Percentiles rank a stretch among this genome's conserved stretches.
phyloP scores from a whole-genome alignment of 2,329 filamentous ascomycete genomes.

The Ascochyta viciae-villosae region DNA sequence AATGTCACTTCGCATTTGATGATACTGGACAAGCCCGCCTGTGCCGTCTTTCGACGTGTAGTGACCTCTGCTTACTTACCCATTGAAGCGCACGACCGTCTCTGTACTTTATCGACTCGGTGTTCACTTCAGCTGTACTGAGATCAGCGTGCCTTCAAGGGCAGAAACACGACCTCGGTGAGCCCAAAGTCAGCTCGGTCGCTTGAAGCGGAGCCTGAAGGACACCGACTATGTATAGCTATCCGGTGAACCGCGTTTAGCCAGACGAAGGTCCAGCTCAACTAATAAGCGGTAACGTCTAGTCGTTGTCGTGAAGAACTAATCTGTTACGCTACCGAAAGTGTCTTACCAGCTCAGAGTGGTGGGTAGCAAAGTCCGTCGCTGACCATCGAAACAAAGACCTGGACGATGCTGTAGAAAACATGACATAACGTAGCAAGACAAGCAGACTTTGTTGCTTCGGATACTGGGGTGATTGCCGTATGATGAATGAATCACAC shows the following conservation, averaged over 20 bases:
- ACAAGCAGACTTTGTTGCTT: neutral
- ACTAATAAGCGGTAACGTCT: neutral
- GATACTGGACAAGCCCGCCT: neutral
- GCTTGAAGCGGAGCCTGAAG: neutral
- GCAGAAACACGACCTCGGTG: constrained; percentile 6
- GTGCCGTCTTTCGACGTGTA: neutral
- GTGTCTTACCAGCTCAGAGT: neutral
- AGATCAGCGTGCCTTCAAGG: neutral
- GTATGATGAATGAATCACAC: neutral
- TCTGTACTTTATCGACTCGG: neutral
- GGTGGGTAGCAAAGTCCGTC: neutral
- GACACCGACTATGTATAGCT: neutral
- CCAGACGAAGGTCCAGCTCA: neutral
- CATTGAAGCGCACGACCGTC: neutral
- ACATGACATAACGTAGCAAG: neutral
- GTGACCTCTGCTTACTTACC: neutral
- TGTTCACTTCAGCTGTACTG: neutral
- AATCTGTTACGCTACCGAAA: neutral
- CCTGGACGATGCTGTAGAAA: neutral
- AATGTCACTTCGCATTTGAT: neutral
- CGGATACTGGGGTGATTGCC: neutral
- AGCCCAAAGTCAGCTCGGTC: constrained; percentile 1
- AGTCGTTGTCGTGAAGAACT: neutral
- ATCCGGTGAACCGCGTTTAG: neutral
- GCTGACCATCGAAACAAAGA: neutral